Base-by-base conservation (phyloP, 202 grass and related monocot genomes). In the Elaeis oleifera region DNA sequence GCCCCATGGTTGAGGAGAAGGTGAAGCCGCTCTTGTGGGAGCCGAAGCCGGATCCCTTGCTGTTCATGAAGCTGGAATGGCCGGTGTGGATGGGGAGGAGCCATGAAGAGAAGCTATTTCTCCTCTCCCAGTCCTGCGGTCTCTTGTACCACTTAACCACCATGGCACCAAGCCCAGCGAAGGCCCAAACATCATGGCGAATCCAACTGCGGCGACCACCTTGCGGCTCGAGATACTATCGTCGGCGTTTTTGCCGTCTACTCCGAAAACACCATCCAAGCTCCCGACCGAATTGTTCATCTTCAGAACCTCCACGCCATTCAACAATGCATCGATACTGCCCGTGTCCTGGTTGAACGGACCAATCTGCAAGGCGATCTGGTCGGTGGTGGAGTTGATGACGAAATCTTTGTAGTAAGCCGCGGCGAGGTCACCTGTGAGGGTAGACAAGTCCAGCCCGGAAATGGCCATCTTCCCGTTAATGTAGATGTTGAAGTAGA, bases 21-120 rank as follows among this genome's bases (percentile, higher is more conserved):
- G 81, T 85, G 64, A 85, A 62, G 16, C 89, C 89, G 60, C 88
- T 92, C 60, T 78, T 84, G 63, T 83, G 72, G 7, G 85, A 88
- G 17, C 85, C 76, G 49, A 70, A 78, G 14, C 78, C 74, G 19
- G 74, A 87, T 7, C 88, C 84, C 49, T 84, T 81, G 74, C 80
- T 65, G 18, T 58, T 80, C 68, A 94, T 85, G 25, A 77, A 70
- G 65, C 61, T 77, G 39, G 89, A 94, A 49, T 94, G 84, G 0
- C 89, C 89, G 1, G 89, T 78, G 76, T 94, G 89, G 78, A 94
- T 88, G 0, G 89, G 84, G 0, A 94, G 84, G 48, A 94, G 81
- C 89, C 89, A 94, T 13, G 89, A 88, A 6, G 89, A 94, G 81
- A 94, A 94, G 76, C 89, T 94, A 60, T 83, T 79, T 16, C 84